Percentiles rank a stretch among this genome's conserved stretches.
Conservation (phyloP, 768 basidiomycete genomes). For the Kondoa malvinella region DNA sequence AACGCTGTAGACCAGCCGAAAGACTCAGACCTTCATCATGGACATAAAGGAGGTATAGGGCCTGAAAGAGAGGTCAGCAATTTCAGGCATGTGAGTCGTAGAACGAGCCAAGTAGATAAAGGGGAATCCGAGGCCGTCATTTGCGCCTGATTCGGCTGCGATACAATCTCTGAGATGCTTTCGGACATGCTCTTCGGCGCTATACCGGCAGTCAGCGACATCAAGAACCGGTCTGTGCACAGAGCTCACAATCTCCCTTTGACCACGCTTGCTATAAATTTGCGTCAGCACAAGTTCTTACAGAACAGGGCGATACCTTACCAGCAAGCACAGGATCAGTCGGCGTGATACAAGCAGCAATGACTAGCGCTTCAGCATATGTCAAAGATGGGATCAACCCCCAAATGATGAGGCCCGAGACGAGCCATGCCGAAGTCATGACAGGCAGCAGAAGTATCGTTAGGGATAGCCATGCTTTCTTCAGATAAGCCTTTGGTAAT, state of each 20-base stretch:
- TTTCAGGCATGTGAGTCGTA: not conserved
- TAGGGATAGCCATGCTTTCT: slow-evolving; percentile 30
- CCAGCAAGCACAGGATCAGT: slow-evolving; percentile 36
- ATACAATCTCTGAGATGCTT: not conserved
- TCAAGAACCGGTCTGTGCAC: not conserved
- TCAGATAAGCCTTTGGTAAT: slow-evolving; percentile 34
- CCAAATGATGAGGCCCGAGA: slow-evolving; percentile 31
- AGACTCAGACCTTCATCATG: slow-evolving; percentile 25
- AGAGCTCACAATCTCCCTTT: slow-evolving; percentile 33
- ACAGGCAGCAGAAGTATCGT: slow-evolving; percentile 32
- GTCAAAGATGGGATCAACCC: slow-evolving; percentile 33
- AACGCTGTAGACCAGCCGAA: slow-evolving; percentile 31
- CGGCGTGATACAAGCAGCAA: slow-evolving; percentile 34
- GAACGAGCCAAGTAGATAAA: slow-evolving; percentile 32
- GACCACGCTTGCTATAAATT: slow-evolving; percentile 8
- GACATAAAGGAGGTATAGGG: slow-evolving; percentile 30
- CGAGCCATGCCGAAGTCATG: slow-evolving; percentile 34
- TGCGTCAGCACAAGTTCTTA: too few species aligned
- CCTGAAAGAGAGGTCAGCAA: not conserved
- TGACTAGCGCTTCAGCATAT: slow-evolving; percentile 32
- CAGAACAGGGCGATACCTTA: slow-evolving; percentile 18
- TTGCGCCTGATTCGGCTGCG: slow-evolving; percentile 35
- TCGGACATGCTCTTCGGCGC: not conserved
- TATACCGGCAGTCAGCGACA: not conserved
- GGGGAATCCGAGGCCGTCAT: slow-evolving; percentile 36